These are phyloP conservation scores for Fusarium sp. DNA, from an alignment of 2,329 filamentous ascomycete genomes.

Conservation along the genomic window DNA sequence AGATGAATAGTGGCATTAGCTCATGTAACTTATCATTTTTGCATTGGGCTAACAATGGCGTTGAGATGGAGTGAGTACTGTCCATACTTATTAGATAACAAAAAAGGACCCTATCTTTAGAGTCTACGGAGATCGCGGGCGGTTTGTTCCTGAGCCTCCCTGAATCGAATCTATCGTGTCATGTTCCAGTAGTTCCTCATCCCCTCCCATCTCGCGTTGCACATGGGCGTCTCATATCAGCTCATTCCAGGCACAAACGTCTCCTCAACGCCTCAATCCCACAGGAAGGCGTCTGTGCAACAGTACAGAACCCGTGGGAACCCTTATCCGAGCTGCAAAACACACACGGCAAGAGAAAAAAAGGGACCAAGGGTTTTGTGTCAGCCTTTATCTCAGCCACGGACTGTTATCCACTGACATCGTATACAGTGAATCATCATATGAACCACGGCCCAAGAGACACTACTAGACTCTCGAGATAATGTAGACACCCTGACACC, in stretches of 20 bases:
- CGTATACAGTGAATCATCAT: background rate
- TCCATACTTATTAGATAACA: background rate
- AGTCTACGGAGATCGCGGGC: background rate
- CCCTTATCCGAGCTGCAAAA: slow-evolving; percentile 8
- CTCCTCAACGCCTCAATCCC: slow-evolving; percentile 1
- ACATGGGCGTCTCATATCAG: slow-evolving; percentile 23
- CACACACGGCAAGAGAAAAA: background rate
- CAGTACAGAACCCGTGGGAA: background rate
- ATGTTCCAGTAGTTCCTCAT: slow-evolving; percentile 17
- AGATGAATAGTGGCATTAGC: background rate
- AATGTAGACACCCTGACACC: background rate
- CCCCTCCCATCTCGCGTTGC: background rate
- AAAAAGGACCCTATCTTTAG: background rate
- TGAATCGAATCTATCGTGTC: slow-evolving; percentile 2
- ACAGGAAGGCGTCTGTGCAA: background rate
- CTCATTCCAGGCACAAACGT: slow-evolving; percentile 17
- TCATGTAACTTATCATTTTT: slow-evolving; percentile 1
- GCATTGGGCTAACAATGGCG: background rate
- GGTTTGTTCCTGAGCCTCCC: background rate
- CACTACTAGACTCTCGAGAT: background rate
- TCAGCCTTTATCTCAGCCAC: slow-evolving; percentile 27
- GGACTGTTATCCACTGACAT: background rate
- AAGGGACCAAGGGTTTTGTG: slow-evolving; percentile 25
- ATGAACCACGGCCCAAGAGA: background rate
- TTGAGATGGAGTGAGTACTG: background rate